Base-by-base conservation (phyloP, 1,284 basidiomycete species). In the Rhodotorula sp. region DNA sequence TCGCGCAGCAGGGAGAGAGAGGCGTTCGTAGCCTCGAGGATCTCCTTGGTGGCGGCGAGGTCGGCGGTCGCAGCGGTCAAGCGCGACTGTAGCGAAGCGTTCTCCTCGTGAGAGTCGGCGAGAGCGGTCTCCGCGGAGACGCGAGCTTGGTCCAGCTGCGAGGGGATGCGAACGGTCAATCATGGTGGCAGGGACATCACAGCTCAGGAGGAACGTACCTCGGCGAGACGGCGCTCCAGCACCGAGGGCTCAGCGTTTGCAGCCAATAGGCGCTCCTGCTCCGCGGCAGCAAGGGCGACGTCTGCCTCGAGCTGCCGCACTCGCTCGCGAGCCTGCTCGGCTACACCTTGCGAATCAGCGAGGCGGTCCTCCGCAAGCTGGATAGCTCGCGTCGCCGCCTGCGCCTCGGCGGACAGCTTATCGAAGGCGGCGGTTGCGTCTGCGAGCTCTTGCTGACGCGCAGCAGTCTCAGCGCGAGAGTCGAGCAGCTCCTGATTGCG, bases 21-120 rank as follows among this genome's bases (percentile, higher is more conserved):
- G 14, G 58, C 34, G 44, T 19, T 50, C 7, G 58, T 34, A 4
- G 9, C n/a, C 14, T 64, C 67, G 56, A 64, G 57, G 49, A 16
- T n/a, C 21, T 19, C 41, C 56, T 59, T 64, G n/a, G 56, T 42
- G 3, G 60, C 42, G 16, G 44, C 16, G 27, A 68, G 56, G 56
- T 68, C 67, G 57, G 41, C 44, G 19, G 23, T 27, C 42, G 49
- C 46, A 13, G 62, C 50, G 57, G 42, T 9, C 1, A 64, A 62
- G 46, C 62, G 55, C 4, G 67, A 52, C 17, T 19, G 14, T 0
- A 54, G 53, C n/a, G 64, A 44, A 19, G 41, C 7, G 42, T 57
- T 34, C 25, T 53, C 53, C n/a, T 21, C 27, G 2, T 19, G 27
- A 4, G 64, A 52, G 2, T 4, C 50, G 3, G 41, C 48, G n/a